Percentiles rank a stretch among this genome's conserved stretches.
These are phyloP conservation scores for Cokeromyces recurvatus DNA, from an alignment of 371 early-diverging fungal genomes.

Conservation along the genomic window DNA sequence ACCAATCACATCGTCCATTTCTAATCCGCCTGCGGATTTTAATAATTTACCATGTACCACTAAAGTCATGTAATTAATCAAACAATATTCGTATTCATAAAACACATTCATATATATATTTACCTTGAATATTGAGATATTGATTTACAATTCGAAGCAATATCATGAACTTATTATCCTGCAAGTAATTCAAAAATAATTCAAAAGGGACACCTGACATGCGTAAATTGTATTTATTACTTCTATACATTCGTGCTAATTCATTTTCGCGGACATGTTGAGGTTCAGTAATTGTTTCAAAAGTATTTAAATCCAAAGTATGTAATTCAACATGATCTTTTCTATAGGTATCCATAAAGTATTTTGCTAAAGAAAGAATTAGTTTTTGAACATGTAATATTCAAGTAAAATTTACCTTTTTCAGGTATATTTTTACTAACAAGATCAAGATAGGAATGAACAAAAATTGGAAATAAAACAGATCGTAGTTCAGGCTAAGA, in stretches of 20 bases:
- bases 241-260: conserved; percentile 73
- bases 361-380: conserved; percentile 13
- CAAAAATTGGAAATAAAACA: conserved; percentile 90
- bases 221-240: conserved; percentile 82
- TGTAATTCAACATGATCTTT: conserved; percentile 75
- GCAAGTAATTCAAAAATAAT: conserved; percentile 88
- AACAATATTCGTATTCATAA: no score
- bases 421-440: conserved; percentile 53
- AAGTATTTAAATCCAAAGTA: conserved; percentile 58
- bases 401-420: conserved; percentile 45
- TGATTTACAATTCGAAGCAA: conserved; percentile 91
- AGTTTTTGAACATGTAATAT: not conserved
- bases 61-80: conserved; percentile 1
- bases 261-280: conserved; percentile 83
- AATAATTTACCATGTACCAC: conserved; percentile 31
- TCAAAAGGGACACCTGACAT: conserved; percentile 90
- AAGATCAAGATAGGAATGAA: conserved; percentile 92
- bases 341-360: conserved; percentile 75
- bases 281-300: conserved; percentile 63
- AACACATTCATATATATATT: no score
- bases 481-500: conserved; percentile 79
- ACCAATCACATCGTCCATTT: conserved; percentile 67
- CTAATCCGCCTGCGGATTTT: conserved; percentile 37
- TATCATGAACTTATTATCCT: conserved; percentile 85
- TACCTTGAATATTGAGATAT: conserved; percentile 82